Percentiles rank a stretch among this genome's conserved stretches.
Evolutionary conservation across 2,329 filamentous ascomycete species (phyloP).

Genomic region (Akanthomyces lecanii): DNA sequence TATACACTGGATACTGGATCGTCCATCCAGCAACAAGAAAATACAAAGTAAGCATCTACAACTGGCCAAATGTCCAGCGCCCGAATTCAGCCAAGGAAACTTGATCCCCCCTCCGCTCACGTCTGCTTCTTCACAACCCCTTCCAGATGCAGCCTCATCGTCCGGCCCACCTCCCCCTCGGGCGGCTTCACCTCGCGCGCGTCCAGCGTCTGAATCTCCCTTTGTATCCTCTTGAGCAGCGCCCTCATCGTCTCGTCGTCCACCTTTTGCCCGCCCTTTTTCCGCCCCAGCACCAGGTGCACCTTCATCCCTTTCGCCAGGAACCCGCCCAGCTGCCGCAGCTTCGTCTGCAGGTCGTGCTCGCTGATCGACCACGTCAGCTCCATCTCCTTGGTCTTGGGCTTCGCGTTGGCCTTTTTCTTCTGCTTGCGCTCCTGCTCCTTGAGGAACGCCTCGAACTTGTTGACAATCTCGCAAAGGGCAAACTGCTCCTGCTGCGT

Average conservation of each 20-base stretch:
- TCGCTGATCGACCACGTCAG: slow-evolving; percentile 80
- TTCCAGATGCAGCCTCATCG: slow-evolving; percentile 42
- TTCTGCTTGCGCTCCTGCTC: slow-evolving; percentile 41
- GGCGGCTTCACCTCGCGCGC: slow-evolving; percentile 42
- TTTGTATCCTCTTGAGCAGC: slow-evolving; percentile 44
- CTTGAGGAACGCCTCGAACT: slow-evolving; percentile 44
- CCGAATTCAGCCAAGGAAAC: neutral
- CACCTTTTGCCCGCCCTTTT: slow-evolving; percentile 59
- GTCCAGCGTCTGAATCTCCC: slow-evolving; percentile 31
- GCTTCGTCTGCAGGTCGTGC: slow-evolving; percentile 69
- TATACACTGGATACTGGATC: neutral
- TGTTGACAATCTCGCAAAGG: slow-evolving; percentile 68
- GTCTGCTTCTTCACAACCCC: slow-evolving; percentile 22
- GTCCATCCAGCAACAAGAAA: neutral
- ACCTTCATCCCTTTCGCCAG: slow-evolving; percentile 71
- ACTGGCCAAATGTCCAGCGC: neutral
- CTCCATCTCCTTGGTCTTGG: slow-evolving; percentile 71
- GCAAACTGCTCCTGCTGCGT: slow-evolving; percentile 37
- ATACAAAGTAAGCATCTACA: neutral
- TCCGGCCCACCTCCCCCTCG: slow-evolving; percentile 42
- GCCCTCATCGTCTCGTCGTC: slow-evolving; percentile 56
- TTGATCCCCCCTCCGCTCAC: neutral
- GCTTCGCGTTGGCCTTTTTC: slow-evolving; percentile 37
- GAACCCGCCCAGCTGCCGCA: slow-evolving; percentile 65
- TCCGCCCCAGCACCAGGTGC: slow-evolving; percentile 63